Evolutionary conservation across 768 basidiomycete species (phyloP).

Genomic region (Auricularia cornea): DNA sequence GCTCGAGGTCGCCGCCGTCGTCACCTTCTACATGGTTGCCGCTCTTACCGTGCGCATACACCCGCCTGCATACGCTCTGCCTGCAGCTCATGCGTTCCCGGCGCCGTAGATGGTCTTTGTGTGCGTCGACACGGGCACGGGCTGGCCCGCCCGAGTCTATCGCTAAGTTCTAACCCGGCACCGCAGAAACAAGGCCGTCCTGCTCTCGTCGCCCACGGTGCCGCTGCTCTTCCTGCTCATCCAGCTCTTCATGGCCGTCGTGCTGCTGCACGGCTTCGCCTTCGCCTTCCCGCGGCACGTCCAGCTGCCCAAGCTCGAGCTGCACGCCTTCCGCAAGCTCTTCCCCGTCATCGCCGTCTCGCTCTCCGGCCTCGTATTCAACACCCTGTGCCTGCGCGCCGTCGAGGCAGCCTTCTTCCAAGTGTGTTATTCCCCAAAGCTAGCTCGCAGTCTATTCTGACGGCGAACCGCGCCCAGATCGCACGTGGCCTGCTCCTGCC

Average conservation of each 20-base stretch:
- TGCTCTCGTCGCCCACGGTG: conserved; percentile 15
- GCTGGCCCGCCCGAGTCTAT: too few species aligned
- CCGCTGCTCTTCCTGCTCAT: conserved; percentile 15
- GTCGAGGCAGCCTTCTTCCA: conserved; percentile 70
- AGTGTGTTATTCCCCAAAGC: conserved; percentile 33
- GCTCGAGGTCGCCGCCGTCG: conserved; percentile 16
- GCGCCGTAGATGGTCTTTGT: conserved; percentile 12
- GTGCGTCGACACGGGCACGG: neutral
- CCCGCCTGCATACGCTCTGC: neutral
- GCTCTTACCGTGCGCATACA: conserved; percentile 14
- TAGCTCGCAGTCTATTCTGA: conserved; percentile 2
- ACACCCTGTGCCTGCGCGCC: conserved; percentile 25
- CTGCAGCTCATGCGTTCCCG: too few species aligned
- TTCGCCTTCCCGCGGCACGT: conserved; percentile 5
- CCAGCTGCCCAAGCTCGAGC: conserved; percentile 5
- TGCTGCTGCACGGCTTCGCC: conserved; percentile 12
- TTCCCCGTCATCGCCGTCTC: conserved; percentile 20
- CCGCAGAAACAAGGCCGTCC: conserved; percentile 12
- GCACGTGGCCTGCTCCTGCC: conserved; percentile 79
- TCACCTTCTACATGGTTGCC: conserved; percentile 22
- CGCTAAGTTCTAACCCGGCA: neutral
- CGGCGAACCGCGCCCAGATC: conserved; percentile 39
- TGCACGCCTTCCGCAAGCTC: conserved; percentile 3
- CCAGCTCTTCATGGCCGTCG: conserved; percentile 15
- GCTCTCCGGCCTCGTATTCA: conserved; percentile 29